A percentile compares a stretch with the other conserved stretches of the same genome.
phyloP scores from a whole-genome alignment of 345 rosid genomes.

The Mangifera indica region DNA sequence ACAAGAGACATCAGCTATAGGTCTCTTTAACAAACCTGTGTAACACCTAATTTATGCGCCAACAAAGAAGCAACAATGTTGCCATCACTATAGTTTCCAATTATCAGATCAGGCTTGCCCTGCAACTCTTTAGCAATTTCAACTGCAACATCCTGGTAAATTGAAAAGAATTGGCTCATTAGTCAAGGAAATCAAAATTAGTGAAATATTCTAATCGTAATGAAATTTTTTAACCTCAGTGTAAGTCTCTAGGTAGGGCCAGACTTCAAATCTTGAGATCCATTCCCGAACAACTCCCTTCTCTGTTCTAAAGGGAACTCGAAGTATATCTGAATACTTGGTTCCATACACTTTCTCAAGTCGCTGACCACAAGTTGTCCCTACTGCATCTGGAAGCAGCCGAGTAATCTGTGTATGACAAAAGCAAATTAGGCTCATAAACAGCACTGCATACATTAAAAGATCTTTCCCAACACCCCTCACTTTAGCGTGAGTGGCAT shows the following conservation, averaged over 20 bases:
- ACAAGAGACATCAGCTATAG: background rate
- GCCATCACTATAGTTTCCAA: conserved; percentile 95
- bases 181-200: background rate
- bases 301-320: conserved; percentile 81
- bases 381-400: conserved; percentile 87
- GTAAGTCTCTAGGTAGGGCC: conserved; percentile 92
- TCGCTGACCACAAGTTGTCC: conserved; percentile 93
- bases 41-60: conserved; percentile 87
- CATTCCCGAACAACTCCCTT: conserved; percentile 78
- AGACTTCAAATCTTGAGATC: conserved; percentile 96
- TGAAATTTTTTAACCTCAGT: conserved; percentile 56
- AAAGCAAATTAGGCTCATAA: background rate
- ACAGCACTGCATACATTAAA: background rate
- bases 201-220: background rate
- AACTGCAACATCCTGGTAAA: conserved; percentile 67
- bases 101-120: conserved; percentile 89
- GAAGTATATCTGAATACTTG: conserved; percentile 74
- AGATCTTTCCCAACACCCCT: no score
- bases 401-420: conserved; percentile 62
- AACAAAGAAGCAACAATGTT: conserved; percentile 89
- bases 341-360: conserved; percentile 82
- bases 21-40: conserved; percentile 56
- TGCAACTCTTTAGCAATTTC: conserved; percentile 82
- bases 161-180: background rate
- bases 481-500: no score